Percentiles rank a stretch among this genome's conserved stretches.
phyloP scores from a whole-genome alignment of 2,329 filamentous ascomycete species.

The Boeremia exigua region DNA sequence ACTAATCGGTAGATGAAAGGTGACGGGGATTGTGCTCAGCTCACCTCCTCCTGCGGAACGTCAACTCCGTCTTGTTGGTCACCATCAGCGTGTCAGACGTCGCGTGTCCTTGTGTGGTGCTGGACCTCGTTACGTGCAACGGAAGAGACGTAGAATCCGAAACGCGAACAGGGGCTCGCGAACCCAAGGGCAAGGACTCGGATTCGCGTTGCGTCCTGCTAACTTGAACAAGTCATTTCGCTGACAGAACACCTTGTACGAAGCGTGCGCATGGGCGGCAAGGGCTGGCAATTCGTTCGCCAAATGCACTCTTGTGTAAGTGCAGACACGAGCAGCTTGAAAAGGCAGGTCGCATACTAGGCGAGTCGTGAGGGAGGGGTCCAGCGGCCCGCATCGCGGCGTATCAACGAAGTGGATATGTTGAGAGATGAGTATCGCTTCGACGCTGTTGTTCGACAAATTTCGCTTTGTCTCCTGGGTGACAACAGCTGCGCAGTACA shows the following conservation, averaged over 20 bases:
- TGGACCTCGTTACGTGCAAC: not conserved
- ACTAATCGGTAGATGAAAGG: not conserved
- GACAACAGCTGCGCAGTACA: not conserved
- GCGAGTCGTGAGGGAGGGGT: not conserved
- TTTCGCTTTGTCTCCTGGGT: not conserved
- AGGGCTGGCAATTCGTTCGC: slow-evolving; percentile 6
- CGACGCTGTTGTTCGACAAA: not conserved
- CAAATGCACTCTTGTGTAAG: slow-evolving; percentile 2
- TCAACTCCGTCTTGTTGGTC: not conserved
- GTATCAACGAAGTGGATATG: slow-evolving; percentile 5
- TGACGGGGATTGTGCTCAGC: not conserved
- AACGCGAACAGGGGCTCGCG: slow-evolving; percentile 5
- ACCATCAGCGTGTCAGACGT: slow-evolving; percentile 5
- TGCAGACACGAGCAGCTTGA: slow-evolving; percentile 4
- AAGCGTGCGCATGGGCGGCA: slow-evolving; percentile 10
- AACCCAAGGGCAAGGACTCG: slow-evolving; percentile 18
- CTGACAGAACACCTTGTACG: slow-evolving; percentile 5
- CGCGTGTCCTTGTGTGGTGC: slow-evolving; percentile 1
- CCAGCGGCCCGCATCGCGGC: slow-evolving; percentile 15
- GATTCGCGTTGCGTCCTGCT: slow-evolving; percentile 13
- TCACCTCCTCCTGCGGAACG: not conserved
- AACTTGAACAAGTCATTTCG: slow-evolving; percentile 4
- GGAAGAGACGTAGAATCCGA: not conserved
- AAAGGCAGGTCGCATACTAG: slow-evolving; percentile 10
- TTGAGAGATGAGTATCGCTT: slow-evolving; percentile 16